Base-by-base conservation (phyloP, 805 yeast genomes). In the Candida pini region DNA sequence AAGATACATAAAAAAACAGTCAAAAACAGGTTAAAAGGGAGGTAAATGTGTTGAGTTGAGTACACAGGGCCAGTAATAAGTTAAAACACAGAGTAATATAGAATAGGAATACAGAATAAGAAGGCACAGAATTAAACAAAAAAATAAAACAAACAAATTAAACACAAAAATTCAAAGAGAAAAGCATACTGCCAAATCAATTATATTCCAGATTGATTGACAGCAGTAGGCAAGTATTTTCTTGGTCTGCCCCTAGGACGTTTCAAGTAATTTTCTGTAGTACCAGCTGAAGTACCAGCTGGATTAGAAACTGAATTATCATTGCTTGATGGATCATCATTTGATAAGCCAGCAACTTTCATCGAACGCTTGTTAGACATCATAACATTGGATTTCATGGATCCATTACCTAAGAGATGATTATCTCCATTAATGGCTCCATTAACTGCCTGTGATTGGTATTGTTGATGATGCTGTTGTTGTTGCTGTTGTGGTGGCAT, bases 221-320 rank as follows among this genome's bases (percentile, higher is more conserved):
- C 18, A 12, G 19, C 35, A 20, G 15, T 9, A 6, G 43, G 36
- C n/a, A 44, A 22, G 20, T 40, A 38, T 26, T 49, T 49, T 38
- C 51, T 42, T 14, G 54, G 54, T 39, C 54, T 42, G 19, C 54
- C 54, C 28, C 54, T 41, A 18, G 51, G 54, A 23, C 54, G 49
- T 19, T 49, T 49, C 29, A 49, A 35, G 33, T 47, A 48, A 24
- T 41, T 38, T 22, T 41, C 25, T 12, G 8, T 13, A 22, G 23
- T 8, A 8, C 25, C 25, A 20, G 25, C 28, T 9, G 21, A 23
- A 7, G 34, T 12, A 18, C 15, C 26, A 13, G 25, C 28, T 13
- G 22, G 23, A 10, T 17, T 28, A 26, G 20, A 16, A 10, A 14
- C 29, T 19, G 25, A 21, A 17, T n/a, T 30, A 19, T 13, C 26